Evolutionary conservation across 345 rosid genomes (phyloP), one percentile per base, ranked within the genome.

Genomic region (Isatis tinctoria): DNA sequence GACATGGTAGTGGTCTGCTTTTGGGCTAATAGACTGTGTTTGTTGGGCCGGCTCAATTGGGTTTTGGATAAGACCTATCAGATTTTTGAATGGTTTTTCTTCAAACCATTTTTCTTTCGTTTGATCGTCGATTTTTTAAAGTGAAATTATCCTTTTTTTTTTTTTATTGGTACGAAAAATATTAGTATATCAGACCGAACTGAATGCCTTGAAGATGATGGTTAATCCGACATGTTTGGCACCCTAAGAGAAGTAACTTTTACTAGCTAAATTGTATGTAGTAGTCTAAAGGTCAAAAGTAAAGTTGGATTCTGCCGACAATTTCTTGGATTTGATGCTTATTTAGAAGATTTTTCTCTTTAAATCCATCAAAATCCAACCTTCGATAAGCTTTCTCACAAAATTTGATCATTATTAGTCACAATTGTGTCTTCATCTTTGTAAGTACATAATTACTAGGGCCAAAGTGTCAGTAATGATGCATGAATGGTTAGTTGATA

Each of bases 291-390:
- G 36, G 32, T 65, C n/a, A 53, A 73, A 53, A 73, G 70, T 73
- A 62, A 65, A 73, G 72, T 56, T 43, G 47, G 72, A 65, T 65
- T 65, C 58, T 75, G 73, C 69, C 78, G 78, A 75, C 78, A 75
- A 60, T 41, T 26, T 1, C 48, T 68, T 75, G 47, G 69, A 69
- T 75, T 75, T 75, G 39, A 56, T 75, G 69, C 79, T 32, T 59
- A 9, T 41, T 68, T 41, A 37, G 27, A 51, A 68, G 74, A 37
- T 60, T 68, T 60, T 10, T 1, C 11, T 13, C 22, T 59, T 67
- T 58, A 30, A 36, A 53, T 39, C 57, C 52, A 58, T 67, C 26
- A 47, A 37, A 20, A 37, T 58, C 7, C 43, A 67, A 67, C 27
- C 74, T 67, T 75, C 54, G 9, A 30, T 12, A 75, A 60, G 63